Evolutionary conservation across 1,139 yeast genomes (phyloP).

Genomic region (Hemisphaericaspora lyxosophila): DNA sequence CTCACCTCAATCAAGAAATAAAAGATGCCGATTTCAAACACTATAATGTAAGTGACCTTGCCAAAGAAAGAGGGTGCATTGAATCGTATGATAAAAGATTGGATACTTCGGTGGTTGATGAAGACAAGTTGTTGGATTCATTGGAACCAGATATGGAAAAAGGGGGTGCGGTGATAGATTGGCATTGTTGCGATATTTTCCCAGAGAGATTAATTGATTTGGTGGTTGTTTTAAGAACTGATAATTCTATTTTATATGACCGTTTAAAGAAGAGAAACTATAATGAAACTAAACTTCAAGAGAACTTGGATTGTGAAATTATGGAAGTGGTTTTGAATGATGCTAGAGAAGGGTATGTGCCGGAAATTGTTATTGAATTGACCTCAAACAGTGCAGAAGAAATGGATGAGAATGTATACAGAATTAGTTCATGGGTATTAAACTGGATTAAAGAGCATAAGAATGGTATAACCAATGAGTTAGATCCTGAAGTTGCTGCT

Average conservation of each 20-base stretch:
- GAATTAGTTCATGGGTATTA: slow-evolving; percentile 71
- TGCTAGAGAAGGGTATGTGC: slow-evolving; percentile 78
- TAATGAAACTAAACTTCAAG: slow-evolving; percentile 77
- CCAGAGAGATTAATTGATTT: slow-evolving; percentile 91
- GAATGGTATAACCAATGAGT: slow-evolving; percentile 38
- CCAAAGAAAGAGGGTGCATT: slow-evolving; percentile 72
- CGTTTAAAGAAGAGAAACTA: slow-evolving; percentile 75
- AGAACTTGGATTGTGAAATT: slow-evolving; percentile 93
- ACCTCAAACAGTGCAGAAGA: slow-evolving; percentile 71
- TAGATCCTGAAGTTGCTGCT: slow-evolving; percentile 9
- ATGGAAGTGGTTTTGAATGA: slow-evolving; percentile 91
- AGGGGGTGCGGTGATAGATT: slow-evolving; percentile 89
- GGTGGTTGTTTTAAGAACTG: slow-evolving; percentile 83
- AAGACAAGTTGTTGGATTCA: slow-evolving; percentile 79
- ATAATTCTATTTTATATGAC: slow-evolving; percentile 69
- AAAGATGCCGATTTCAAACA: slow-evolving; percentile 41
- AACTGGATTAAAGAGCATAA: slow-evolving; percentile 61
- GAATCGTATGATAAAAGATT: slow-evolving; percentile 85
- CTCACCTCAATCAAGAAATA: slow-evolving; percentile 39
- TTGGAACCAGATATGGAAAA: slow-evolving; percentile 73
- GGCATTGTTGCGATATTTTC: slow-evolving; percentile 97
- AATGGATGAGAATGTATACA: slow-evolving; percentile 74
- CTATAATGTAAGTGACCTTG: slow-evolving; percentile 76
- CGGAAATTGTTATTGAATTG: slow-evolving; percentile 79
- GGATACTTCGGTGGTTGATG: slow-evolving; percentile 88